These are phyloP conservation scores for Yarrowia alimentaria DNA, from an alignment of 805 yeast species.

Conservation along the genomic window DNA sequence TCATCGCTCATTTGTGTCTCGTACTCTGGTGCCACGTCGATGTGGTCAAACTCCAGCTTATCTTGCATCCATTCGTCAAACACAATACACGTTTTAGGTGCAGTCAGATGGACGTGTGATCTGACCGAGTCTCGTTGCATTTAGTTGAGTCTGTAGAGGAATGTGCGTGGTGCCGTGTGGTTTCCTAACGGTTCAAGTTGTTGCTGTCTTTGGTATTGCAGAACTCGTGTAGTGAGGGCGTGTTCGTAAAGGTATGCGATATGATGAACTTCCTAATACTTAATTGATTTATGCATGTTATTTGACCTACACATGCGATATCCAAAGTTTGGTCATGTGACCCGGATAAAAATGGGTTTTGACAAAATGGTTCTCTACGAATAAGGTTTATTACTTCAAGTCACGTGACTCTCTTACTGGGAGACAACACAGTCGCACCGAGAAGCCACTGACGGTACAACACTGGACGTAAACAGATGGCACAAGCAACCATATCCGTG, in stretches of 20 bases:
- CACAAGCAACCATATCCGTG: too few relatives aligned
- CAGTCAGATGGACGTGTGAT: constrained; percentile 36
- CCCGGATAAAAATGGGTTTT: too few relatives aligned
- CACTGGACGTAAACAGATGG: too few relatives aligned
- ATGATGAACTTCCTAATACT: too few relatives aligned
- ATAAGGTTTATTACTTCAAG: background rate
- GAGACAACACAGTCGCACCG: too few relatives aligned
- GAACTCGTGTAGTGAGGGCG: too few relatives aligned
- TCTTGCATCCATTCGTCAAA: constrained; percentile 38
- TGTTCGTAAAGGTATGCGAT: too few relatives aligned
- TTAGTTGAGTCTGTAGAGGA: background rate
- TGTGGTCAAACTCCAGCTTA: constrained; percentile 37
- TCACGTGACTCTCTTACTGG: constrained; percentile 6
- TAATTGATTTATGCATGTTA: constrained; percentile 11
- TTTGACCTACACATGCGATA: background rate
- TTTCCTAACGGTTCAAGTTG: background rate
- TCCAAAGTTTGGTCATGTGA: too few relatives aligned
- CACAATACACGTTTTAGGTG: constrained; percentile 35
- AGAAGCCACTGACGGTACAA: too few relatives aligned
- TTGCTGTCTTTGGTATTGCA: background rate
- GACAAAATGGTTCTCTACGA: too few relatives aligned
- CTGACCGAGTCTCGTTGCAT: constrained; percentile 38
- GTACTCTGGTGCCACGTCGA: constrained; percentile 33
- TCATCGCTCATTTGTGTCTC: constrained; percentile 33
- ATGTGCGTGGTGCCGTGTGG: background rate